phyloP scores from a whole-genome alignment of 78 protist species.

The Dictyostelium firmibasis region DNA sequence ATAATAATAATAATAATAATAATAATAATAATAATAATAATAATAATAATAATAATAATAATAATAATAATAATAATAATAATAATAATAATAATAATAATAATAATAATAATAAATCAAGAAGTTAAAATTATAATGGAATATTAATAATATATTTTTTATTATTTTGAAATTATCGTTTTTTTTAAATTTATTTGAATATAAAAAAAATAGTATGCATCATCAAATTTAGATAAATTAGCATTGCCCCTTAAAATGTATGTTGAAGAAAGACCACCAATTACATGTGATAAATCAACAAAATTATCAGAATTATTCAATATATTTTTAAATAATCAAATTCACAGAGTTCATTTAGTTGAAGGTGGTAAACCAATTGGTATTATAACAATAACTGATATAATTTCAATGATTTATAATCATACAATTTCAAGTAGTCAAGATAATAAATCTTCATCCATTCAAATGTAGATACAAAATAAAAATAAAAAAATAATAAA shows the following conservation, averaged over 20 bases:
- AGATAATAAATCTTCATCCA: neutral
- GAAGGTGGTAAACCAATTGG: slow-evolving; percentile 53
- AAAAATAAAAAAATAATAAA: neutral
- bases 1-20: no score
- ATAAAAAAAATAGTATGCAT: slow-evolving; percentile 1
- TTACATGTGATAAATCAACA: slow-evolving; percentile 14
- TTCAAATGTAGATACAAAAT: neutral
- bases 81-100: no score
- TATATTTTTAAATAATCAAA: neutral
- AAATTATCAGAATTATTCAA: slow-evolving; percentile 24
- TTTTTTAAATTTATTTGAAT: neutral
- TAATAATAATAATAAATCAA: no score
- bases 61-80: no score
- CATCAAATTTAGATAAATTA: slow-evolving; percentile 42
- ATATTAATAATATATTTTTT: no score
- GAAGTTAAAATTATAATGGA: no score
- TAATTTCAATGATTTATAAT: slow-evolving; percentile 20
- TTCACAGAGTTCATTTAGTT: slow-evolving; percentile 53
- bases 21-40: no score
- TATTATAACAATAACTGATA: slow-evolving; percentile 49
- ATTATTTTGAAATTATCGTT: neutral
- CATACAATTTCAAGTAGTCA: neutral
- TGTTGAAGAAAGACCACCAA: slow-evolving; percentile 49
- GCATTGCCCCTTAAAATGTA: slow-evolving; percentile 26
- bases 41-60: no score